phyloP scores from a whole-genome alignment of 257 asterid species.

The Solanum clarkiae region DNA sequence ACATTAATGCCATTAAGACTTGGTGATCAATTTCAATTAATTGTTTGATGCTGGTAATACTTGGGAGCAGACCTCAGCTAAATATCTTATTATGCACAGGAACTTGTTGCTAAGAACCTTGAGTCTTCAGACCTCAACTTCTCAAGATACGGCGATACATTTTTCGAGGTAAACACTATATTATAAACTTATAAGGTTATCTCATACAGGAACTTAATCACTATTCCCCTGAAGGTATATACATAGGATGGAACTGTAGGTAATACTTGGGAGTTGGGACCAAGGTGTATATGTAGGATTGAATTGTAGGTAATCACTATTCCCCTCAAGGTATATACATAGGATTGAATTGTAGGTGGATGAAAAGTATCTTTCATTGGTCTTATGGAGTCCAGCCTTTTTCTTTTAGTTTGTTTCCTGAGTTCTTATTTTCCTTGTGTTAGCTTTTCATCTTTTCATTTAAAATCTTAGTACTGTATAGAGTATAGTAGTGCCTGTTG shows the following conservation, averaged over 20 bases:
- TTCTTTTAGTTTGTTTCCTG: not conserved
- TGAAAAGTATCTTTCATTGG: not conserved
- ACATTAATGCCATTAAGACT: not conserved
- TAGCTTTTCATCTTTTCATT: not conserved
- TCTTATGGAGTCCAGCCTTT: not conserved
- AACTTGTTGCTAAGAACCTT: conserved; percentile 75
- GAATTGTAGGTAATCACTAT: not conserved
- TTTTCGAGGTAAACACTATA: conserved; percentile 52
- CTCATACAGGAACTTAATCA: not conserved
- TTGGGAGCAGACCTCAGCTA: not conserved
- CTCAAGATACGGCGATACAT: conserved; percentile 94
- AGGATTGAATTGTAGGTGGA: not conserved
- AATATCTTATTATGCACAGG: conserved; percentile 33
- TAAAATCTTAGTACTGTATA: not conserved
- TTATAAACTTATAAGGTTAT: not conserved
- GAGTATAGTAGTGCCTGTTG: not conserved
- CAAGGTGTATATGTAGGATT: not conserved
- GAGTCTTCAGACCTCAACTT: conserved; percentile 82
- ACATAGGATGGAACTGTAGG: not conserved
- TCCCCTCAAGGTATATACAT: not conserved
- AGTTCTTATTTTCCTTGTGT: not conserved
- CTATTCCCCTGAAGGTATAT: not conserved
- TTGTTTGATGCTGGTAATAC: not conserved
- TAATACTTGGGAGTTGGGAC: too few species aligned
- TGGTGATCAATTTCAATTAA: not conserved